Evolutionary conservation across 768 basidiomycete genomes (phyloP).

Genomic region (Tylopilus felleus): DNA sequence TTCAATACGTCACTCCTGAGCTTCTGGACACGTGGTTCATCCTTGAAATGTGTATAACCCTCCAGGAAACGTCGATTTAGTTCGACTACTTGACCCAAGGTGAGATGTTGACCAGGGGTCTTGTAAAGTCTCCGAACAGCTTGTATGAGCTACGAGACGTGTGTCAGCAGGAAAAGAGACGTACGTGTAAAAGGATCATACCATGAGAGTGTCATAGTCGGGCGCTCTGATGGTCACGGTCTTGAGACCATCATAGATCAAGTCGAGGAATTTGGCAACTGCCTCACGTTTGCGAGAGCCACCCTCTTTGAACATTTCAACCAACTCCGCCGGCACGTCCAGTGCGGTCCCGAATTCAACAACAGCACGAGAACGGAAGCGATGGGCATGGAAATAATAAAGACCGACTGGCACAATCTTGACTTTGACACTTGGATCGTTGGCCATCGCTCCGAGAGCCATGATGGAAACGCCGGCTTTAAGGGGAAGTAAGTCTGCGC

Average conservation of each 20-base stretch:
- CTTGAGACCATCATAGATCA: constrained; percentile 91
- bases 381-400: constrained; percentile 73
- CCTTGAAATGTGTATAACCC: constrained; percentile 89
- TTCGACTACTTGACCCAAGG: constrained; percentile 93
- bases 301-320: constrained; percentile 89
- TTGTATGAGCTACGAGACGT: constrained; percentile 73
- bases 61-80: constrained; percentile 90
- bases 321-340: constrained; percentile 85
- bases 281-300: constrained; percentile 88
- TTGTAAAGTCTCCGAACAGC: constrained; percentile 92
- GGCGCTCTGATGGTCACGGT: constrained; percentile 95
- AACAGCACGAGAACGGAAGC: constrained; percentile 94
- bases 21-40: constrained; percentile 84
- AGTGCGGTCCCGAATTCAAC: constrained; percentile 93
- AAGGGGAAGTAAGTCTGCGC: constrained; percentile 91
- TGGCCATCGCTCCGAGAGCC: constrained; percentile 97
- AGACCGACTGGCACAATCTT: constrained; percentile 88
- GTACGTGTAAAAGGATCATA: constrained; percentile 32
- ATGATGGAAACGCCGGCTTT: constrained; percentile 98
- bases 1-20: constrained; percentile 77
- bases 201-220: constrained; percentile 98
- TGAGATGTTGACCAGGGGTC: constrained; percentile 90
- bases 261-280: constrained; percentile 80
- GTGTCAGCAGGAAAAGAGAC: constrained; percentile 2
- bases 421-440: constrained; percentile 79